These are phyloP conservation scores for Populus deltoides DNA, from an alignment of 345 rosid species.

Conservation along the genomic window DNA sequence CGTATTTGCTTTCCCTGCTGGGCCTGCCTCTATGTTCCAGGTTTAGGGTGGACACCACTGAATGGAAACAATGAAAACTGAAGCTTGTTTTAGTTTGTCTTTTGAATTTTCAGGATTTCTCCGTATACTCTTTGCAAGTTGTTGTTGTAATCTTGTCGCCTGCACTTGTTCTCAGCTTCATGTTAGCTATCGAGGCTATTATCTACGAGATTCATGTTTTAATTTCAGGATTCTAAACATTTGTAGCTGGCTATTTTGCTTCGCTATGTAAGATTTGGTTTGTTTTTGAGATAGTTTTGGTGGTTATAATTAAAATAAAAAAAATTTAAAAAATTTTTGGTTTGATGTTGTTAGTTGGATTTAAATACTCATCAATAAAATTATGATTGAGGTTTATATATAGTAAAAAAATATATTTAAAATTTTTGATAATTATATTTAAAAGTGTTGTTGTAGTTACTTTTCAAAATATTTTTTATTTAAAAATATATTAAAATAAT, in stretches of 20 bases:
- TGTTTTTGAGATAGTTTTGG: no score
- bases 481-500: no score
- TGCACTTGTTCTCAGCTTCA: neutral
- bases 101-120: neutral
- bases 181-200: neutral
- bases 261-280: neutral
- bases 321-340: no score
- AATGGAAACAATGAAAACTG: neutral
- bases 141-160: neutral
- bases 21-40: slow-evolving; percentile 6
- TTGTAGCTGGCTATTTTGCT: neutral
- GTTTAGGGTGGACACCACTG: neutral
- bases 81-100: neutral
- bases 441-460: no score
- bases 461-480: no score
- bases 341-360: no score
- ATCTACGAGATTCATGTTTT: neutral
- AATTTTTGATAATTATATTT: no score
- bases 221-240: neutral
- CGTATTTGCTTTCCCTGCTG: slow-evolving; percentile 15
- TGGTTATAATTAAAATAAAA: no score
- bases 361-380: no score
- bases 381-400: no score
- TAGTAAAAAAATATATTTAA: no score
- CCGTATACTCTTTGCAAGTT: neutral